phyloP scores from a whole-genome alignment of 768 basidiomycete species.

The Suillus occidentalis region DNA sequence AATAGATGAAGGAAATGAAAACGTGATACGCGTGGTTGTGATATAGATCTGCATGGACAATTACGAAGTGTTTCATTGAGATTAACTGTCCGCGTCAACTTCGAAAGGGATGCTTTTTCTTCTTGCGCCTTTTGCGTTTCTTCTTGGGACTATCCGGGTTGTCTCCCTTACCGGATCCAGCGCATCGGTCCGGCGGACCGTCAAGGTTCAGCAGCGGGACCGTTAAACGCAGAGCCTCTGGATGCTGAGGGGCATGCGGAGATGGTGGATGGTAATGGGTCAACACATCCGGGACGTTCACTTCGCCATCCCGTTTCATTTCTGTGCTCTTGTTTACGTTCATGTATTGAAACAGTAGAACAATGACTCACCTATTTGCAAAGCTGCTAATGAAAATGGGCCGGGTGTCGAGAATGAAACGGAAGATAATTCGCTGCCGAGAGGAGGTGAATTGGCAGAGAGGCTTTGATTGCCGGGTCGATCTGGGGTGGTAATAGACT shows the following conservation, averaged over 20 bases:
- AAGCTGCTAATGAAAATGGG: background rate
- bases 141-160: constrained; percentile 42
- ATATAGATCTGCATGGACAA: constrained; percentile 1
- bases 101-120: constrained; percentile 40
- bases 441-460: background rate
- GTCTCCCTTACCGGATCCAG: constrained; percentile 16
- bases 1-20: background rate
- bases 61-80: background rate
- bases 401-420: constrained; percentile 2
- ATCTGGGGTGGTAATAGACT: background rate
- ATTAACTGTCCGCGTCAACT: background rate
- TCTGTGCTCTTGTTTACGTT: background rate
- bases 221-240: constrained; percentile 28
- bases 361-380: background rate
- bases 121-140: constrained; percentile 54
- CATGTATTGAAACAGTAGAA: background rate
- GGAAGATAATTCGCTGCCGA: background rate
- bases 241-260: constrained; percentile 7
- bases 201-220: constrained; percentile 56
- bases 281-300: background rate
- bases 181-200: constrained; percentile 40
- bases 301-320: constrained; percentile 1
- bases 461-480: background rate
- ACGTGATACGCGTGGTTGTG: background rate
- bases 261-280: background rate